Evolutionary conservation across 495 filamentous ascomycete species (phyloP).

Genomic region (Rhizodiscina lignyota): DNA sequence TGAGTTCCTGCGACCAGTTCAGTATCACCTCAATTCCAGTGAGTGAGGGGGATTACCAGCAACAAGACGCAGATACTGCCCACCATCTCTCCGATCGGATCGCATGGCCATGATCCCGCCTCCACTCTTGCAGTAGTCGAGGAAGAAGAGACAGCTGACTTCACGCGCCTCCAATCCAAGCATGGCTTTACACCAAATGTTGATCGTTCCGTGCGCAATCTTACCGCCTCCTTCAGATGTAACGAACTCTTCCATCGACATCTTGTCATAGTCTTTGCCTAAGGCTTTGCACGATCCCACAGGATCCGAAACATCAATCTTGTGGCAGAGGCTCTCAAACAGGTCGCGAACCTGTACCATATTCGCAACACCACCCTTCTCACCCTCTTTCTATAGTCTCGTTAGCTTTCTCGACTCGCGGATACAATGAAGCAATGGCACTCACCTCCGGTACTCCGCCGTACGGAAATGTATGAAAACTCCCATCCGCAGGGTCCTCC

Average conservation of each 20-base stretch:
- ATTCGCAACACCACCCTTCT: too few relatives aligned
- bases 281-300: background rate
- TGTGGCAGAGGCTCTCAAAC: background rate
- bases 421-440: too few relatives aligned
- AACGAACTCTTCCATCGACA: background rate
- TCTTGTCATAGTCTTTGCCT: background rate
- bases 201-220: constrained; percentile 13
- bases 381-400: too few relatives aligned
- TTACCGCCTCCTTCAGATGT: constrained; percentile 1
- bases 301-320: background rate
- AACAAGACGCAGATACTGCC: constrained; percentile 26
- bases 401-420: too few relatives aligned
- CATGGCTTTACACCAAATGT: constrained; percentile 27
- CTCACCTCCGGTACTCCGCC: background rate
- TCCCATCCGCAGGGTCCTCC: too few relatives aligned
- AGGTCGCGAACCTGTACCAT: background rate
- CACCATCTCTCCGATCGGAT: constrained; percentile 26
- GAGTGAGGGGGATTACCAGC: too few relatives aligned
- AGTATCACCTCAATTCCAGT: too few relatives aligned
- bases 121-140: constrained; percentile 31
- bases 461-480: background rate
- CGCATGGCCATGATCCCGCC: constrained; percentile 26
- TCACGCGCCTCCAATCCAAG: constrained; percentile 28
- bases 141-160: constrained; percentile 28
- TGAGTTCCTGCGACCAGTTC: constrained; percentile 9